A percentile compares a stretch with the other conserved stretches of the same genome.
Conservation (phyloP, 257 asterid genomes). For the Solanum acaule region DNA sequence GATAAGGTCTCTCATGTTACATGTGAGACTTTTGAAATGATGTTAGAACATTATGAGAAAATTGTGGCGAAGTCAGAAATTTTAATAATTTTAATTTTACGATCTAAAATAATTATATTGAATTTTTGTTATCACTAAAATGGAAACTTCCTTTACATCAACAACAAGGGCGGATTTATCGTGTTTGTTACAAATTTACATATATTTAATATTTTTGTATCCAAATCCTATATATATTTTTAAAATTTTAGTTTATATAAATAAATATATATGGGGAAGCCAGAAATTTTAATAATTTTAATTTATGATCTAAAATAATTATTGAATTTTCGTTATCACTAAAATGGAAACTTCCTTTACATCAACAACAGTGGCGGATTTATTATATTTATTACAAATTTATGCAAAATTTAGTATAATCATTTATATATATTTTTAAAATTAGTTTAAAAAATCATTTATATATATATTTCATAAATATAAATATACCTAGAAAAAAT, state of each 20-base stretch:
- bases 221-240: not conserved
- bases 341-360: no score
- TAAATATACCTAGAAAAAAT: not conserved
- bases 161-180: not conserved
- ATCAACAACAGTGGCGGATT: no score
- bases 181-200: not conserved
- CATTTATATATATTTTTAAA: not conserved
- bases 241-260: not conserved
- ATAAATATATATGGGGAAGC: no score
- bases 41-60: not conserved
- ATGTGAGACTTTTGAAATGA: not conserved
- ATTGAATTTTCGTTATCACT: no score
- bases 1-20: slow-evolving; percentile 1
- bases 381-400: no score
- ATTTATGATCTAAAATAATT: no score
- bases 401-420: no score
- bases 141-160: not conserved
- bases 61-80: not conserved
- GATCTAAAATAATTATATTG: not conserved
- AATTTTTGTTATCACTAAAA: not conserved
- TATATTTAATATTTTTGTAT: not conserved
- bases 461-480: no score
- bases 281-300: no score
- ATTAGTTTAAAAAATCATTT: no score
- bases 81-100: not conserved